Conservation (phyloP, 495 filamentous ascomycete genomes). For the Xylaria longipes region DNA sequence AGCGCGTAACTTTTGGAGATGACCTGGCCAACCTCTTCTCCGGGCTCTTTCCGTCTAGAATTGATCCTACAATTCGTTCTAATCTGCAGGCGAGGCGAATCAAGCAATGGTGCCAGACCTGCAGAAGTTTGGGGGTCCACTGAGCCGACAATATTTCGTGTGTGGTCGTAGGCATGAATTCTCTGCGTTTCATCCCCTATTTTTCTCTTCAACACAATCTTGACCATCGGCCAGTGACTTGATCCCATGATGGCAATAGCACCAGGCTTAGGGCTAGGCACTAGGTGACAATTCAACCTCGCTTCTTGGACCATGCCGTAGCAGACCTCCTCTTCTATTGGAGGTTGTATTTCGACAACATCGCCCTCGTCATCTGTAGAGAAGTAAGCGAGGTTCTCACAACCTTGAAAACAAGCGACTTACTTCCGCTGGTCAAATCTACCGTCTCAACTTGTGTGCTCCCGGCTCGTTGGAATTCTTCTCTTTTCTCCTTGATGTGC, state of each 20-base stretch:
- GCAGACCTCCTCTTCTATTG: constrained; percentile 73
- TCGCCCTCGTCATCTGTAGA: constrained; percentile 59
- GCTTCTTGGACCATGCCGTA: constrained; percentile 79
- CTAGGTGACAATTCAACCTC: constrained; percentile 67
- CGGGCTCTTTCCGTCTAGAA: constrained; percentile 59
- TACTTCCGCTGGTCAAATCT: constrained; percentile 67
- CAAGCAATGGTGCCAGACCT: constrained; percentile 74
- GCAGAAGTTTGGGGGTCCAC: constrained; percentile 72
- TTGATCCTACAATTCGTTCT: constrained; percentile 72
- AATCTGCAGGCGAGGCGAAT: constrained; percentile 62
- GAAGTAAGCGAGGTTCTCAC: constrained; percentile 25
- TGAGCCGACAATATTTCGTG: constrained; percentile 73
- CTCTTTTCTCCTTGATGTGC: constrained; percentile 64
- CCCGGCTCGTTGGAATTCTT: constrained; percentile 49
- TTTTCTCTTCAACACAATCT: constrained; percentile 66
- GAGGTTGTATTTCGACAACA: constrained; percentile 49
- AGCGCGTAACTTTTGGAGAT: constrained; percentile 63
- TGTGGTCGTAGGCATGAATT: constrained; percentile 74
- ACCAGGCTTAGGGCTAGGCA: constrained; percentile 69
- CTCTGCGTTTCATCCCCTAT: constrained; percentile 56
- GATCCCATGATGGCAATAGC: constrained; percentile 57
- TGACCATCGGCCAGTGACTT: constrained; percentile 73
- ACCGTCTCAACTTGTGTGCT: constrained; percentile 56
- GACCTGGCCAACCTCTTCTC: constrained; percentile 57
- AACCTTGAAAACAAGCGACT: constrained; percentile 9